Evolutionary conservation across 1,284 basidiomycete genomes (phyloP).

Genomic region (Pseudozyma pruni): DNA sequence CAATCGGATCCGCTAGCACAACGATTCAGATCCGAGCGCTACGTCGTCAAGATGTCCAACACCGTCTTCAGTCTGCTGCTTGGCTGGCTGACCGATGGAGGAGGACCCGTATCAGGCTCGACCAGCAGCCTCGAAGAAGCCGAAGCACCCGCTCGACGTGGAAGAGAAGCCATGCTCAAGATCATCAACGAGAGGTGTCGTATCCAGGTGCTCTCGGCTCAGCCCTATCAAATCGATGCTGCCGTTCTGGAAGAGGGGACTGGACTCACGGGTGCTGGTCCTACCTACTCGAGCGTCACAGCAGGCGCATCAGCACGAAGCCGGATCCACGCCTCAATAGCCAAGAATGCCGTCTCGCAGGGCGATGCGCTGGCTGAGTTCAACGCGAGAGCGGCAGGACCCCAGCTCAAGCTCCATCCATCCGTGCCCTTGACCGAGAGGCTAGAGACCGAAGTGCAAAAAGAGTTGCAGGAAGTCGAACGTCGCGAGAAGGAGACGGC

Average conservation of each 20-base stretch:
- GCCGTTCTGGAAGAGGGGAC: conserved; percentile 64
- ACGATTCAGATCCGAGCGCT: conserved; percentile 88
- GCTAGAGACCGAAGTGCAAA: conserved; percentile 60
- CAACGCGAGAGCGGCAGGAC: conserved; percentile 62
- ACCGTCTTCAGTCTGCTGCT: conserved; percentile 91
- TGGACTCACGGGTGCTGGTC: conserved; percentile 63
- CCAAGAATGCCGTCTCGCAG: conserved; percentile 54
- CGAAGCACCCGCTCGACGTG: conserved; percentile 70
- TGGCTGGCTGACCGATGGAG: conserved; percentile 93
- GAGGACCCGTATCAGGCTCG: conserved; percentile 84
- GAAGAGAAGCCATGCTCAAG: conserved; percentile 79
- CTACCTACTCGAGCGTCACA: conserved; percentile 42
- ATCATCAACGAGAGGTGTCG: conserved; percentile 93
- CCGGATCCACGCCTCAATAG: conserved; percentile 38
- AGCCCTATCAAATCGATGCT: conserved; percentile 60
- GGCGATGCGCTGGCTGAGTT: conserved; percentile 62
- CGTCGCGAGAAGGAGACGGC: conserved; percentile 38
- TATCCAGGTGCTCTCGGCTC: conserved; percentile 74
- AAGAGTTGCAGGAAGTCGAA: conserved; percentile 56
- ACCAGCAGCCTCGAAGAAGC: conserved; percentile 79
- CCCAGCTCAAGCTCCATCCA: conserved; percentile 64
- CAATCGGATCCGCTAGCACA: conserved; percentile 81
- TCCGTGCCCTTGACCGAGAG: conserved; percentile 60
- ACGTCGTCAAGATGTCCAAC: conserved; percentile 87
- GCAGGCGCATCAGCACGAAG: conserved; percentile 28